Evolutionary conservation across 176 grass and related monocot species (phyloP), one percentile per base, ranked within the genome.

Genomic region (Cenchrus fungigraminus): DNA sequence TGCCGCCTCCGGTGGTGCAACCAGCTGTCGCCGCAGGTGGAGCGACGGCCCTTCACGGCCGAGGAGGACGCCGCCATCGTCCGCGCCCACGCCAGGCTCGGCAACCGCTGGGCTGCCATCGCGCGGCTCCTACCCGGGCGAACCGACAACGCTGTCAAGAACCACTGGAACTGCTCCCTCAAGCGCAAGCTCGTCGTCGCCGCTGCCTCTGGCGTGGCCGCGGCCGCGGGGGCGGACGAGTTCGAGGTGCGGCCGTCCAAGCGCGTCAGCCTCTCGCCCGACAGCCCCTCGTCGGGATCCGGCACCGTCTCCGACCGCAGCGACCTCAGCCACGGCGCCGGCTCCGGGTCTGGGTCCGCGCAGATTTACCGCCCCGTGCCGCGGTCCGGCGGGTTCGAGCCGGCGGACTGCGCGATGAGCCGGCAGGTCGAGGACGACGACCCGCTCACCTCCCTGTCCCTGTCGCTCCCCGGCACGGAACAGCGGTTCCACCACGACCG

Each of bases 121-220:
- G 94, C 97, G n/a, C 89, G 97, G 0, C 90, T 91, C 0, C 90
- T 99, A 0, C 91, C 89, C 0, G 97, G 97, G 0, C 97, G 97
- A 79, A 99, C 97, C 32, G 97, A 99, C 84, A 99, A 99, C 89
- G 94, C 97, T 77, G 94, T 99, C 25, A 99, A 99, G 88, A 99
- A 99, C 80, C 97, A 99, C 74, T 99, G 97, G 94, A 99, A 99
- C 76, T 99, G 94, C 68, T 95, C 97, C 12, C 94, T 99, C 46
- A 98, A 98, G 91, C 91, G 96, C 12, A 90, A 89, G 92, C 84
- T 92, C 74, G 62, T 22, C 20, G 14, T 15, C 31, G 8, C 1
- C 29, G 8, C 10, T 0, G 1, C 50, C 22, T 9, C 44, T 34
- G 50, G 58, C 3, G 9, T 22, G 6, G 8, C 3, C 7, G 74